Evolutionary conservation across 345 rosid species (phyloP), one percentile per base, ranked within the genome.

Genomic region (Hypericum androsaemum): DNA sequence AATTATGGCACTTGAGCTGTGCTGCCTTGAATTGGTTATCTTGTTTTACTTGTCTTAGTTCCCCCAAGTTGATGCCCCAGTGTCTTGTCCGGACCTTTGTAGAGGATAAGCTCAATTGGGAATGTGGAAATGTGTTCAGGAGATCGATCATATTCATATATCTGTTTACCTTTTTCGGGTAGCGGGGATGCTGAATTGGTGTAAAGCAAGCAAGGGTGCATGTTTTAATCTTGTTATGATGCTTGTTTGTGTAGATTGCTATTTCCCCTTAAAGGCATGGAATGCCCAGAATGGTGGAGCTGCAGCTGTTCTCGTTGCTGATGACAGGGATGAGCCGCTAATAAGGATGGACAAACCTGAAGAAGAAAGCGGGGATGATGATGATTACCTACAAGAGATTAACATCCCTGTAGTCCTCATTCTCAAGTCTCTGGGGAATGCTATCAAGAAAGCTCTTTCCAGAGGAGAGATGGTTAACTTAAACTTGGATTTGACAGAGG

Each of bases 291-390:
- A 67, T 5, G 77, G 65, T 15, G 81, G 83, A 48, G 89, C 81
- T 54, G 80, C 89, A 0, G 86, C 89, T 12, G 60, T 83, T 56
- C 78, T 83, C 17, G 82, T 83, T 12, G 70, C 83, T 3, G 80
- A 83, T 52, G 68, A 63, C 63, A 68, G 43, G 63, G 7, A 5
- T 16, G 82, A 70, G 43, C 78, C 73, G 0, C 59, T 83, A 65
- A 75, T 83, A 56, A 83, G 86, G 32, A 83, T 83, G 86, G 89
- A 77, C 66, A 65, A 35, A 41, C 86, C 83, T 40, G 80, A 64
- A 47, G 81, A 70, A 69, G 83, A 52, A 5, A 47, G 54, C 41
- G 60, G 49, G 15, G 58, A 65, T 37, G 80, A 74, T n/a, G n/a
- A n/a, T 14, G 67, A 54, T 6, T 74, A 77, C 63, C 47, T 80